Conservation (phyloP, 2,329 filamentous ascomycete species). For the Claviceps africana region DNA sequence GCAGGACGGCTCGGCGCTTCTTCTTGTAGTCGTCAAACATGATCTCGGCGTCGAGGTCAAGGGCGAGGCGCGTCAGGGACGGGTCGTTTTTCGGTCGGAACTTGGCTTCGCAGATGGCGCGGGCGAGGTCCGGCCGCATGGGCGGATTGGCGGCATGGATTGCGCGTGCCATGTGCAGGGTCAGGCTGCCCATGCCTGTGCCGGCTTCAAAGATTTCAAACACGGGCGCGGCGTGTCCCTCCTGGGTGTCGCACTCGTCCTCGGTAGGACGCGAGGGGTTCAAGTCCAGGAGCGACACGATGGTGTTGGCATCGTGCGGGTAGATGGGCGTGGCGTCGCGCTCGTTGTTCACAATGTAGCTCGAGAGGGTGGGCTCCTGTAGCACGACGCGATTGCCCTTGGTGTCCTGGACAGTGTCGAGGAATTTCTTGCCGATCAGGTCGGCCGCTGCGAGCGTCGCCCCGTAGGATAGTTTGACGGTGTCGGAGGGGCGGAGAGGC, state of each 20-base stretch:
- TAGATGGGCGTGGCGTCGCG: constrained; percentile 66
- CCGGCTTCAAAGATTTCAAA: constrained; percentile 73
- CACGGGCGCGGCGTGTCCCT: constrained; percentile 24
- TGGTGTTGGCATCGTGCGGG: constrained; percentile 58
- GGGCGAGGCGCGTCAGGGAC: constrained; percentile 12
- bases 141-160: constrained; percentile 58
- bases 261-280: constrained; percentile 36
- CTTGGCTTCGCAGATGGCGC: constrained; percentile 13
- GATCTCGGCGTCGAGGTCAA: constrained; percentile 15
- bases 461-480: constrained; percentile 27
- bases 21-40: constrained; percentile 30
- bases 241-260: constrained; percentile 14
- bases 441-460: constrained; percentile 35
- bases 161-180: constrained; percentile 59
- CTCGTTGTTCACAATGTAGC: constrained; percentile 55
- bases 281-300: constrained; percentile 63
- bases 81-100: constrained; percentile 8
- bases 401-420: constrained; percentile 44
- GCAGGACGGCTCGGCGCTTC: constrained; percentile 54
- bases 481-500: constrained; percentile 18
- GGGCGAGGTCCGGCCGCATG: constrained; percentile 28
- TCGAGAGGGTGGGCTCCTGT: constrained; percentile 53
- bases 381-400: constrained; percentile 38
- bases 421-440: constrained; percentile 48
- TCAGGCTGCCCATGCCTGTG: constrained; percentile 71